Evolutionary conservation across 208 protist species (phyloP).

Genomic region (Phytomonas sp.): DNA sequence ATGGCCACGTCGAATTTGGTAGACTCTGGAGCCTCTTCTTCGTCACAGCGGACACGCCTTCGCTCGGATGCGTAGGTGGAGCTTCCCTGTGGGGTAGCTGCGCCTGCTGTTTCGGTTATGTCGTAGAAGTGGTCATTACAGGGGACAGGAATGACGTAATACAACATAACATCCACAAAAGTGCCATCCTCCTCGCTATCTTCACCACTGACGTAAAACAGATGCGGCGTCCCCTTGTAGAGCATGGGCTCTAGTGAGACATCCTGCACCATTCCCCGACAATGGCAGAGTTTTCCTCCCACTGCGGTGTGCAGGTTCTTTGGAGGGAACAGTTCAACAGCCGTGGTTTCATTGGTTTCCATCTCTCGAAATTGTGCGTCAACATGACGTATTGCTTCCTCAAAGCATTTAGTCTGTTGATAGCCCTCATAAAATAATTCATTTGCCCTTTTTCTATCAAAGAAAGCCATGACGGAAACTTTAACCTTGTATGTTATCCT

Average conservation of each 20-base stretch:
- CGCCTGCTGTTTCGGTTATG: not conserved
- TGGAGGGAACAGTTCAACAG: constrained; percentile 39
- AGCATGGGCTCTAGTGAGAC: constrained; percentile 45
- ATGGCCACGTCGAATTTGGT: not conserved
- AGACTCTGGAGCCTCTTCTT: not conserved
- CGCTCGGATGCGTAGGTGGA: not conserved
- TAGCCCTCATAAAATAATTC: not conserved
- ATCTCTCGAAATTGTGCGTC: not conserved
- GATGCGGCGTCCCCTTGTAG: constrained; percentile 23
- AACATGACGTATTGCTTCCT: not conserved
- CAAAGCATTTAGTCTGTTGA: not conserved
- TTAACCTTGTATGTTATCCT: not conserved
- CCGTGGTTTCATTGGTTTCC: not conserved
- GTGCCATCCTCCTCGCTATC: constrained; percentile 11
- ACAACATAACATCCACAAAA: constrained; percentile 45
- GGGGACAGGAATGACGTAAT: constrained; percentile 79
- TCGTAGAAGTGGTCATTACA: constrained; percentile 66
- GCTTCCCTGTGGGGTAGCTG: not conserved
- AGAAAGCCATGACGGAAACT: not conserved
- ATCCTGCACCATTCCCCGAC: constrained; percentile 82
- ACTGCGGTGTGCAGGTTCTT: constrained; percentile 7
- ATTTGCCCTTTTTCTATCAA: not conserved
- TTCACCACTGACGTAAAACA: constrained; percentile 28
- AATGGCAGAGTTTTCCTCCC: constrained; percentile 32
- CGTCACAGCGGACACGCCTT: constrained; percentile 15